phyloP scores from a whole-genome alignment of 305 asterid genomes.

The Ilex paraguariensis region DNA sequence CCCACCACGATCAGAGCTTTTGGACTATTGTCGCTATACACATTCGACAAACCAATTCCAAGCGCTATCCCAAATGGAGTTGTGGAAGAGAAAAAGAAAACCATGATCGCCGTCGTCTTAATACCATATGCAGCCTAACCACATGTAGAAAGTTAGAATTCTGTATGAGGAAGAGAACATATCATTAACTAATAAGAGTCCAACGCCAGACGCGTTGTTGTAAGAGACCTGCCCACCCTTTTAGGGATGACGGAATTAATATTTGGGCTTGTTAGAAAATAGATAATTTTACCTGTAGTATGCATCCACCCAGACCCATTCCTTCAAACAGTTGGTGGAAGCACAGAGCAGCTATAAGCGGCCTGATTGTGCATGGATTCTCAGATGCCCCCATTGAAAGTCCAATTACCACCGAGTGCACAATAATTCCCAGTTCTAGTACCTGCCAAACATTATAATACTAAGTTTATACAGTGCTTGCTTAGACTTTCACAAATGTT shows the following conservation, averaged over 20 bases:
- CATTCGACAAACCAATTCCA: conserved; percentile 38
- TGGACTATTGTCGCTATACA: conserved; percentile 52
- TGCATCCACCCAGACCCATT: conserved; percentile 24
- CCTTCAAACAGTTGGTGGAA: conserved; percentile 29
- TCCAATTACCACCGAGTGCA: conserved; percentile 20
- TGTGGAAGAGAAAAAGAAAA: conserved; percentile 60
- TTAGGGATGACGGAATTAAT: too few relatives aligned
- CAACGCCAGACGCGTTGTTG: too few relatives aligned
- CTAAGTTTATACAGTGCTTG: too few relatives aligned
- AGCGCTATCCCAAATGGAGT: conserved; percentile 75
- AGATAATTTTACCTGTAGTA: conserved; percentile 5
- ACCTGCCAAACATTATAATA: conserved; percentile 6
- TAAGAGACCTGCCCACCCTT: too few relatives aligned
- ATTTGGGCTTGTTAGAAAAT: too few relatives aligned
- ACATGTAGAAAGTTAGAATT: too few relatives aligned
- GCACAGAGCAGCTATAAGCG: conserved; percentile 21
- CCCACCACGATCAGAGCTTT: conserved; percentile 37
- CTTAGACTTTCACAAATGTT: too few relatives aligned
- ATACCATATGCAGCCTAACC: conserved; percentile 47
- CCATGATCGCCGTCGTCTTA: conserved; percentile 46
- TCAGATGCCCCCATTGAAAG: conserved; percentile 15
- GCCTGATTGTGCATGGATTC: conserved; percentile 17
- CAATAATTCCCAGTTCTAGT: conserved; percentile 21
- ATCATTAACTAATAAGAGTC: too few relatives aligned
- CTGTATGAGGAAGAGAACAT: too few relatives aligned